Evolutionary conservation across 257 asterid species (phyloP).

Genomic region (Striga asiatica): DNA sequence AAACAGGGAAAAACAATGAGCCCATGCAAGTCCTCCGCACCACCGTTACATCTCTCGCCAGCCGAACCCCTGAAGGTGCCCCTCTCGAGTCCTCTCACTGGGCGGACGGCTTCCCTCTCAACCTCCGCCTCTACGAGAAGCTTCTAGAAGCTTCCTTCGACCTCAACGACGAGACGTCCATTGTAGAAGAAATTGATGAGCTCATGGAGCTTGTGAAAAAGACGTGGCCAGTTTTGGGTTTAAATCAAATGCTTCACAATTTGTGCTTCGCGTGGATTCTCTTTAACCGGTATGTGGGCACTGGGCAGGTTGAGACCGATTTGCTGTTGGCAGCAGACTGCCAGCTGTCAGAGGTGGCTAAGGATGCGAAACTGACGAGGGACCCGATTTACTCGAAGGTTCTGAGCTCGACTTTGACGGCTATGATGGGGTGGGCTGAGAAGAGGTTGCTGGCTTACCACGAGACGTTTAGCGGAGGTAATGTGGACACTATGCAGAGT

Average conservation of each 20-base stretch:
- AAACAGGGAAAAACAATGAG: conserved; percentile 93
- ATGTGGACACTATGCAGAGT: conserved; percentile 75
- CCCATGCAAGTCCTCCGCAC: conserved; percentile 94
- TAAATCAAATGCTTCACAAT: conserved; percentile 85
- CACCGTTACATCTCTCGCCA: conserved; percentile 70
- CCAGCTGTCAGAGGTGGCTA: conserved; percentile 82
- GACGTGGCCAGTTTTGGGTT: conserved; percentile 86
- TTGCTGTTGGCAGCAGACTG: conserved; percentile 67
- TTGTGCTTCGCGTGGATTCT: conserved; percentile 88
- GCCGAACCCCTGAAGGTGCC: conserved; percentile 75
- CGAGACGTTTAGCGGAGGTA: conserved; percentile 68
- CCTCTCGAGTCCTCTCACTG: conserved; percentile 71
- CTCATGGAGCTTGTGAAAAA: conserved; percentile 90
- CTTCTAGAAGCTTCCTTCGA: conserved; percentile 93
- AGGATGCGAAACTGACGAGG: conserved; percentile 74
- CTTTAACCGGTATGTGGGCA: conserved; percentile 75
- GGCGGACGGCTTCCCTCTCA: conserved; percentile 96
- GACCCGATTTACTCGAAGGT: conserved; percentile 68
- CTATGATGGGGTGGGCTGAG: conserved; percentile 98
- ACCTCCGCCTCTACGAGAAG: conserved; percentile 81
- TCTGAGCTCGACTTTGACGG: conserved; percentile 79
- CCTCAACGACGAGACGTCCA: conserved; percentile 55
- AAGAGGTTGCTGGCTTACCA: conserved; percentile 95
- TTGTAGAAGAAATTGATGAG: conserved; percentile 90
- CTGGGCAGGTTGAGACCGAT: conserved; percentile 76